Evolutionary conservation across 1,284 basidiomycete genomes (phyloP).

Genomic region (Ceratobasidium sp.): DNA sequence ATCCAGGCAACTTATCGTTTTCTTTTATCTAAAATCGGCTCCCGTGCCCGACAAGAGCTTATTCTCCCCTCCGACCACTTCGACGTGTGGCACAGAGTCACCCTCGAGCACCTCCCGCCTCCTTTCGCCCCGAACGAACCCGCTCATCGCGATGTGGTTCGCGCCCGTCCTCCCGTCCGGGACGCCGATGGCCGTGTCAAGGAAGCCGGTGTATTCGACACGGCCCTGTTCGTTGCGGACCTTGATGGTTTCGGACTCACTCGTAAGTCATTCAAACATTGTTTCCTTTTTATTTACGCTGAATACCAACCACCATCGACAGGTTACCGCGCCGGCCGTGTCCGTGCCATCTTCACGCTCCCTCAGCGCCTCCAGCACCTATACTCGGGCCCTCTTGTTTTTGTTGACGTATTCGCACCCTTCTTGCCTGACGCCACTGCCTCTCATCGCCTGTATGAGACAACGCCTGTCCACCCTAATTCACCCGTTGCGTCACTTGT

Average conservation of each 20-base stretch:
- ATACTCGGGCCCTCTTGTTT: conserved; percentile 4
- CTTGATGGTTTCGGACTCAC: neutral
- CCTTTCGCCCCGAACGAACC: neutral
- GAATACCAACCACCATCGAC: no score
- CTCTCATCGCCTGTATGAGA: neutral
- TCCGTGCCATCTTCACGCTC: conserved; percentile 3
- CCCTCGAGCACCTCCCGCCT: neutral
- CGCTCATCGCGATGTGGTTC: conserved; percentile 21
- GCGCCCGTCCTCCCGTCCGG: neutral
- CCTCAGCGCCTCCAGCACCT: neutral
- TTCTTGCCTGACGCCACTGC: neutral
- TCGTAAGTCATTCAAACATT: neutral
- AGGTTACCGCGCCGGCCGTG: conserved; percentile 22
- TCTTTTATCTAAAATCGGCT: neutral
- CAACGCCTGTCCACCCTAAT: neutral
- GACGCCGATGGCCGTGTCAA: neutral
- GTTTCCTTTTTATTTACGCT: no score
- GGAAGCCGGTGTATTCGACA: neutral
- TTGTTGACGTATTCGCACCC: conserved; percentile 1
- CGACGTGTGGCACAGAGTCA: conserved; percentile 11
- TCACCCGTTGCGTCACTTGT: neutral
- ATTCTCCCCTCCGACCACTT: conserved; percentile 22
- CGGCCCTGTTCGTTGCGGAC: neutral
- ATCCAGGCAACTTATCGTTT: conserved; percentile 11
- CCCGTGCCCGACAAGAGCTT: neutral